Evolutionary conservation across 75 land plant species (phyloP).

Genomic region (Sequoia sempervirens): DNA sequence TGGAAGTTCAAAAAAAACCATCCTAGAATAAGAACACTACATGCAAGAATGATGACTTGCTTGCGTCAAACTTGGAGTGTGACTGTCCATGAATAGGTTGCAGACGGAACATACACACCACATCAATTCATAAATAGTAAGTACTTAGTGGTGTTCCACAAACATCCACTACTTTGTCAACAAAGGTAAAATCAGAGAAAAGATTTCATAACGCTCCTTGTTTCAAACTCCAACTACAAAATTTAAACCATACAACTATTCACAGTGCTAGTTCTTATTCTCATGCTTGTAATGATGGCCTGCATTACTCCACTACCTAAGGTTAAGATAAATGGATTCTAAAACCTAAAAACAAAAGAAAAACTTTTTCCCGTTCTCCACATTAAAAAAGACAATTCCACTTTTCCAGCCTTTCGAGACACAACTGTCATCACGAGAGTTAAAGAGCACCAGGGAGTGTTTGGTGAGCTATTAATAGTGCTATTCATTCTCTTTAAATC

Average conservation of each 20-base stretch:
- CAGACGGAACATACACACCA: not conserved
- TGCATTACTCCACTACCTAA: not conserved
- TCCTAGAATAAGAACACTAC: too few species aligned
- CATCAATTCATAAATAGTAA: too few species aligned
- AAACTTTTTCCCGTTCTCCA: not conserved
- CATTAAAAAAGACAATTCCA: not conserved
- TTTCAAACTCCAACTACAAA: not conserved
- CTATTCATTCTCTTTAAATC: not conserved
- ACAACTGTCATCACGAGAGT: not conserved
- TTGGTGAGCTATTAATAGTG: not conserved
- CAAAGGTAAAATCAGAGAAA: too few species aligned
- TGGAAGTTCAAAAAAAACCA: too few species aligned
- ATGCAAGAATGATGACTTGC: not conserved
- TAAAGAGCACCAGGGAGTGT: not conserved
- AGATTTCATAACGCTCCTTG: not conserved
- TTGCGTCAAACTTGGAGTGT: not conserved
- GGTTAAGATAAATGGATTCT: not conserved
- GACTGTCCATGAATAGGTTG: not conserved
- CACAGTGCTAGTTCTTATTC: not conserved
- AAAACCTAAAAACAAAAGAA: not conserved
- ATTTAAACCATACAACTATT: not conserved
- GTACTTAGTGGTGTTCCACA: not conserved
- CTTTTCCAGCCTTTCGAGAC: not conserved
- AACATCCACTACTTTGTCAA: not conserved
- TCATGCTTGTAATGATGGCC: not conserved